Evolutionary conservation across 768 basidiomycete species (phyloP), one percentile per base, ranked within the genome.

Genomic region (Suillus bovinus): DNA sequence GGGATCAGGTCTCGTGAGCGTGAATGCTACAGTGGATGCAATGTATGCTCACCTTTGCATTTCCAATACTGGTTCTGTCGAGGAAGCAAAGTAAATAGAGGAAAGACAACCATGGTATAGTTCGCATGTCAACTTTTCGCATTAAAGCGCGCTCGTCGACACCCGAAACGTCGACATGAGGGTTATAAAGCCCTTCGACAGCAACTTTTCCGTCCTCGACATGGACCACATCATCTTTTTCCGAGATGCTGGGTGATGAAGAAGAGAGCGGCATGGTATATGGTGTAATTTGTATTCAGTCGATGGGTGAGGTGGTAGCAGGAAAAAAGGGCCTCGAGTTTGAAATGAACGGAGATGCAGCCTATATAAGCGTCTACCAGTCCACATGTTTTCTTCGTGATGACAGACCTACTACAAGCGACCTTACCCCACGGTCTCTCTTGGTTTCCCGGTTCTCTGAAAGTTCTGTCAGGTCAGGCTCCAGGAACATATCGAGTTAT

Each of bases 31-130:
- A 20, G 3, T 31, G 64, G 38, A 67, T 33, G 33, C 42, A 46
- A 67, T 33, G 33, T 39, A 46, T 34, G 29, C n/a, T 33, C 33
- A 50, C 65, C 62, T 70, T 69, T 55, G 71, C 67, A 59, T 85
- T 84, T 41, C 82, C 84, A 61, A 84, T 81, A 61, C 81, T 83
- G 64, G 83, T 82, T 33, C 85, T 78, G 64, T 86, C 84, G 59
- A 86, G 73, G 79, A 91, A 93, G 66, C 87, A 87, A 42, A 93
- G 78, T 41, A 93, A 78, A 74, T 92, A 92, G 67, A 94, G 74
- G 59, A 94, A 81, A 5, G 89, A 86, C 44, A 89, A 69, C 89
- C 88, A 90, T 11, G 87, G 85, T 41, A 89, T 80, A 64, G 89
- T 80, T n/a, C 81, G 81, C 62, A 79, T 66, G 72, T 89, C 89